Base-by-base conservation (phyloP, 805 yeast species). In the Candida tallmaniae region DNA sequence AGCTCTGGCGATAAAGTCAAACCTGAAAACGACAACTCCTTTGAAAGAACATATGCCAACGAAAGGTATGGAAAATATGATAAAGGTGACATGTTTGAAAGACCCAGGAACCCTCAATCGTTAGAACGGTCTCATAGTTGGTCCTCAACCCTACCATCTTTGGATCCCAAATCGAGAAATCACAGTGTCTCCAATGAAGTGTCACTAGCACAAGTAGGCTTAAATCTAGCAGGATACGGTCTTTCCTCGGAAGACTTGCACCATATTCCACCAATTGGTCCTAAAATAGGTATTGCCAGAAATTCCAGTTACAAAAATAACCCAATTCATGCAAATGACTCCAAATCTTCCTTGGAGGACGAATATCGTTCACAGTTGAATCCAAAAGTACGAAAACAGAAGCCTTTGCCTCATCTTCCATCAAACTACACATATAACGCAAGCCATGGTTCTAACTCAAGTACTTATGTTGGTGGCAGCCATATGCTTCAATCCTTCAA, bases 401-500 rank as follows among this genome's bases (percentile, higher is more conserved):
- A 44, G 16, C 25, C 45, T 9, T 20, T 27, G 6, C 18, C 33
- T 6, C 30, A 30, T 27, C 23, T 12, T 18, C 24, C 17, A 22
- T 10, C 12, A 6, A 10, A 18, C 6, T 9, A 18, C 5, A 15
- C 18, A 7, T n/a, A 18, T 27, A 14, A 8, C 15, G 6, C 18
- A 11, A 14, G 20, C 7, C 6, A 18, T n/a, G 12, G 5, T 27
- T 15, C 29, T 15, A 6, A 6, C 7, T 5, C 20, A 6, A 8
- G 6, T 17, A 7, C 19, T 6, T 8, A 6, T 7, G 12, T 11
- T n/a, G 15, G 6, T 12, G 6, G 6, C n/a, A 41, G 46, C 36
- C 52, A 52, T n/a, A 42, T 58, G 3, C 42, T 60, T 6, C 65
- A 54, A 26, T 56, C 68, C 2, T 65, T 60, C 42, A 51, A 54